Base-by-base conservation (phyloP, 805 yeast species). In the Candida namnaoensis region DNA sequence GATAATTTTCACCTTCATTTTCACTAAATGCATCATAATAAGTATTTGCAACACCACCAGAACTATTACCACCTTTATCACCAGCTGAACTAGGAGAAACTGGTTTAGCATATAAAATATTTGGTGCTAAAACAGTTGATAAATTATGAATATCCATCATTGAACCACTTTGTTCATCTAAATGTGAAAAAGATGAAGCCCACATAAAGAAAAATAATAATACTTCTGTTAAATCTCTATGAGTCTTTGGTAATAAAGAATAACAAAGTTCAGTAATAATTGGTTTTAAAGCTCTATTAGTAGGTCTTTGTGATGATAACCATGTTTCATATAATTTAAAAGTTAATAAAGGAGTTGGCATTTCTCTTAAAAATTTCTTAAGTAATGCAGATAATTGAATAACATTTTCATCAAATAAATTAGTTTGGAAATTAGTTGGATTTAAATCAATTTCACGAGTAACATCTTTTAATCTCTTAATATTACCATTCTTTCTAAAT, bases 131-230 rank as follows among this genome's bases (percentile, higher is more conserved):
- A 3, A 93, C 99, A 0, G 98, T 93, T 2, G 99, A 95, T 47
- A 93, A 70, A 59, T 93, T 93, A 57, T 88, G 95, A 32, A 85
- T 77, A 58, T 91, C 97, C 99, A 93, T 93, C 65, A 91, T 93
- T 4, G 97, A 88, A 1, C 93, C 93, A 23, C 79, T 76, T 50
- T 85, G 90, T 52, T 88, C 95, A 54, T 88, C 97, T 46, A 90
- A 78, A 51, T 87, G 90, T 1, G 97, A 85, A 64, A 93, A 93
- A 2, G 98, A 86, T 0, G 98, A 88, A 3, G 90, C 91, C 98
- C 98, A 93, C 60, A 81, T 82, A 56, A 93, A 76, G 60, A 93
- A 93, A 44, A 82, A 79, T 30, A 90, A 68, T 35, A 93, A 64
- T 3, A 90, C 96, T 57, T 93, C 98, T 33, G 90, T 69, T 38